phyloP scores from a whole-genome alignment of 169 alveolate genomes.

The Plasmodium malariae region DNA sequence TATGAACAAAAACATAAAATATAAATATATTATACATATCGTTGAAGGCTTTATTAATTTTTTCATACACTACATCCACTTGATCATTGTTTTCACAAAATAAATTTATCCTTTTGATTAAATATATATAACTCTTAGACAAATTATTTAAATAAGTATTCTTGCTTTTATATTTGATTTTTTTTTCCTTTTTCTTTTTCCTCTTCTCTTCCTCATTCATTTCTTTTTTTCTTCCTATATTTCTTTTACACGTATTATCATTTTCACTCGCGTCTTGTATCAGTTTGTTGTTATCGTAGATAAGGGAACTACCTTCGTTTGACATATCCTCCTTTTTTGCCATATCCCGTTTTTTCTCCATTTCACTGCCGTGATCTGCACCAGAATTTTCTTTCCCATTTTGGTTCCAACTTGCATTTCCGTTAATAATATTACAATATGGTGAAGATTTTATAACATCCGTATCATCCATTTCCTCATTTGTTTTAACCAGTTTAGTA shows the following conservation, averaged over 20 bases:
- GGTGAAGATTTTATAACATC: background rate
- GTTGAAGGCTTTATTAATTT: conserved; percentile 52
- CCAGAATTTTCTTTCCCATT: too few relatives aligned
- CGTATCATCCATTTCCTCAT: too few relatives aligned
- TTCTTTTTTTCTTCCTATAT: background rate
- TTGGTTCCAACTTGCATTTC: too few relatives aligned
- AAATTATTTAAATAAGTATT: conserved; percentile 53
- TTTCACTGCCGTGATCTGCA: too few relatives aligned
- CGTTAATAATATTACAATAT: background rate
- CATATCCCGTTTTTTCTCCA: too few relatives aligned
- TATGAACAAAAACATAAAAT: conserved; percentile 47
- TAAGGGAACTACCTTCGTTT: too few relatives aligned
- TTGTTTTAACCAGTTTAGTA: too few relatives aligned
- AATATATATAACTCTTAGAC: conserved; percentile 63
- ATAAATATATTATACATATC: conserved; percentile 59
- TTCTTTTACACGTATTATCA: background rate
- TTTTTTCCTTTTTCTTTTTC: conserved; percentile 53
- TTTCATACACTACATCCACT: conserved; percentile 57
- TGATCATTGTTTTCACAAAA: conserved; percentile 62
- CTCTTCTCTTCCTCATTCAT: conserved; percentile 10
- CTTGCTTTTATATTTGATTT: conserved; percentile 43
- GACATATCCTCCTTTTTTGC: too few relatives aligned
- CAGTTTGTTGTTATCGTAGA: too few relatives aligned
- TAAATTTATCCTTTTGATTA: conserved; percentile 61
- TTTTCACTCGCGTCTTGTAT: background rate